Percentiles rank a stretch among this genome's conserved stretches.
These are phyloP conservation scores for Serendipita indica DNA, from an alignment of 768 basidiomycete genomes.

Conservation along the genomic window DNA sequence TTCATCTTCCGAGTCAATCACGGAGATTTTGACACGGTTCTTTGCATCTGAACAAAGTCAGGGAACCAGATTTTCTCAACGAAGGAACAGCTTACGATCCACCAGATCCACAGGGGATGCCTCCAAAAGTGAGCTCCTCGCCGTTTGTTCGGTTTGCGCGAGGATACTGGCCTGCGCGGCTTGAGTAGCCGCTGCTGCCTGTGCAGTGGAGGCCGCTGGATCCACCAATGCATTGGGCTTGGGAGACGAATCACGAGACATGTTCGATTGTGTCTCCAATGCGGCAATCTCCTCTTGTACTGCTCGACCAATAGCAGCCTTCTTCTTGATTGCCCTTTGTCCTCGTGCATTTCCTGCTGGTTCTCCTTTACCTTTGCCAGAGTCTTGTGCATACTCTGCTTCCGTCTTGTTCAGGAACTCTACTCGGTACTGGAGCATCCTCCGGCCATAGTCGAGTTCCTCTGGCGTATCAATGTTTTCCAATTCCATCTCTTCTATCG, in stretches of 20 bases:
- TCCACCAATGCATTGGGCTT: neutral
- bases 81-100: neutral
- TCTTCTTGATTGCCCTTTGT: slow-evolving; percentile 1
- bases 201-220: neutral
- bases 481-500: slow-evolving; percentile 32
- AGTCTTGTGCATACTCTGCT: slow-evolving; percentile 6
- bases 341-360: neutral
- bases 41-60: neutral
- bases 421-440: slow-evolving; percentile 60
- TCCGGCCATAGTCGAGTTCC: slow-evolving; percentile 62
- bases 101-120: neutral
- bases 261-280: slow-evolving; percentile 3
- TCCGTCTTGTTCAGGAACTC: slow-evolving; percentile 31
- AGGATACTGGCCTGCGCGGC: neutral
- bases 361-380: neutral
- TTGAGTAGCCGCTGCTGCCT: neutral
- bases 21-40: neutral
- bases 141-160: neutral
- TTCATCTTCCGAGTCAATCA: slow-evolving; percentile 3
- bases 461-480: slow-evolving; percentile 71
- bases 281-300: slow-evolving; percentile 9
- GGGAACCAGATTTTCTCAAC: neutral
- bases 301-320: slow-evolving; percentile 6
- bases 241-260: slow-evolving; percentile 2
- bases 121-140: neutral